Percentiles rank a stretch among this genome's conserved stretches.
phyloP scores from a whole-genome alignment of 1,139 yeast genomes.

The Taphrina deformans region DNA sequence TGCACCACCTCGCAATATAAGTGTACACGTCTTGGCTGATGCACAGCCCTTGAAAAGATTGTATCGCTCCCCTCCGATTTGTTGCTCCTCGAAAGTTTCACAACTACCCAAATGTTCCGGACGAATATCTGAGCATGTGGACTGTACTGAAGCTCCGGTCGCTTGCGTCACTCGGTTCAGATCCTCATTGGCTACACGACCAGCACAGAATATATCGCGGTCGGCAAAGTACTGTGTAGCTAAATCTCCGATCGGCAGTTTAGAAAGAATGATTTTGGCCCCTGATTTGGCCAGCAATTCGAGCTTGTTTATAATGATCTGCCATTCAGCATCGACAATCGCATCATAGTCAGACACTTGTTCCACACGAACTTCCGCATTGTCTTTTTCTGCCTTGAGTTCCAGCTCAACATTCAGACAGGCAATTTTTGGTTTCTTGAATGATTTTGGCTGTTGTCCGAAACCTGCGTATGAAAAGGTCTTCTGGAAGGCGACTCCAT shows the following conservation, averaged over 20 bases:
- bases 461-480: conserved; percentile 97
- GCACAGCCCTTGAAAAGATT: conserved; percentile 93
- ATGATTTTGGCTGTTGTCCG: conserved; percentile 94
- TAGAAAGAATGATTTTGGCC: conserved; percentile 88
- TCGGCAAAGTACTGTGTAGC: conserved; percentile 99
- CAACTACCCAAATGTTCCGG: conserved; percentile 81
- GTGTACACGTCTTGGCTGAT: conserved; percentile 87
- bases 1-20: conserved; percentile 94
- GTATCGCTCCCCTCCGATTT: conserved; percentile 93
- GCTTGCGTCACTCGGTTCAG: conserved; percentile 91
- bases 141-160: conserved; percentile 88
- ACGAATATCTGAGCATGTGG: conserved; percentile 79
- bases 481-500: conserved; percentile 96
- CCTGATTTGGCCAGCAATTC: conserved; percentile 81
- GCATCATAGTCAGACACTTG: conserved; percentile 93
- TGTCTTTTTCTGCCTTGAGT: conserved; percentile 96
- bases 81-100: conserved; percentile 81
- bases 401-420: conserved; percentile 90
- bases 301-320: conserved; percentile 80
- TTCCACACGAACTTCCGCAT: conserved; percentile 97
- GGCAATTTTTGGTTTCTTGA: conserved; percentile 75
- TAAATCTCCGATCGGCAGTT: conserved; percentile 94
- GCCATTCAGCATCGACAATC: conserved; percentile 98
- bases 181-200: conserved; percentile 85
- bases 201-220: conserved; percentile 94